Conservation (phyloP, 2,329 filamentous ascomycete genomes). For the Aspergillus fischeri region DNA sequence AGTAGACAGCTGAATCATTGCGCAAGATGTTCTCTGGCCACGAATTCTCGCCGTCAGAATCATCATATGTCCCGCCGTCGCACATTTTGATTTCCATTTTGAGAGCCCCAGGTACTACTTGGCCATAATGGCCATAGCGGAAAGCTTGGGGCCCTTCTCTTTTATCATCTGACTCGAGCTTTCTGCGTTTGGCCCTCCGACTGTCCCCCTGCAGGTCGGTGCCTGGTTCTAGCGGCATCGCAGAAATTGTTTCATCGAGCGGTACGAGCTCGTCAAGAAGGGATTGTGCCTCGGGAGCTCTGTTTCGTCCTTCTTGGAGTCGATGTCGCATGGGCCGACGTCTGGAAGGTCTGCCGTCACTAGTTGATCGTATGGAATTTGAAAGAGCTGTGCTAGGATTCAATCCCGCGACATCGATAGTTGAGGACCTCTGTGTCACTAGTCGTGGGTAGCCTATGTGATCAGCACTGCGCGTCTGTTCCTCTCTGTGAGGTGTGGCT, state of each 20-base stretch:
- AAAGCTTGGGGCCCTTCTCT: slow-evolving; percentile 52
- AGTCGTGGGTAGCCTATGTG: slow-evolving; percentile 10
- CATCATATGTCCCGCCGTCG: slow-evolving; percentile 67
- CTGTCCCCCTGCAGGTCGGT: slow-evolving; percentile 35
- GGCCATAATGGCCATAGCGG: slow-evolving; percentile 80
- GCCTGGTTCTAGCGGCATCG: slow-evolving; percentile 24
- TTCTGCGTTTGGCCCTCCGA: slow-evolving; percentile 61
- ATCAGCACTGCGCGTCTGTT: slow-evolving; percentile 11
- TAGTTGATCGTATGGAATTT: slow-evolving; percentile 10
- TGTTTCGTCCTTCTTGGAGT: slow-evolving; percentile 6
- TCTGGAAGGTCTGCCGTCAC: slow-evolving; percentile 12
- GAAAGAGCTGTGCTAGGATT: slow-evolving; percentile 17
- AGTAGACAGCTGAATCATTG: slow-evolving; percentile 81
- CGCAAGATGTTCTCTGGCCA: slow-evolving; percentile 76
- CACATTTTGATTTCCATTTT: slow-evolving; percentile 87
- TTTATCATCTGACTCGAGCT: slow-evolving; percentile 61
- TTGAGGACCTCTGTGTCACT: slow-evolving; percentile 10
- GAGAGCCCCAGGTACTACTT: slow-evolving; percentile 76
- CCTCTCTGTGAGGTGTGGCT: slow-evolving; percentile 8
- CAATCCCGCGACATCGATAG: slow-evolving; percentile 9
- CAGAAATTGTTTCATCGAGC: slow-evolving; percentile 22
- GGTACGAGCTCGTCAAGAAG: slow-evolving; percentile 25
- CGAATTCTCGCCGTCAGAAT: slow-evolving; percentile 52
- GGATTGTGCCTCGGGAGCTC: slow-evolving; percentile 17
- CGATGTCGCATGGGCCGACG: slow-evolving; percentile 21